Evolutionary conservation across 164 flowering plant species (phyloP).

Genomic region (Magnolia kwangsiensis): DNA sequence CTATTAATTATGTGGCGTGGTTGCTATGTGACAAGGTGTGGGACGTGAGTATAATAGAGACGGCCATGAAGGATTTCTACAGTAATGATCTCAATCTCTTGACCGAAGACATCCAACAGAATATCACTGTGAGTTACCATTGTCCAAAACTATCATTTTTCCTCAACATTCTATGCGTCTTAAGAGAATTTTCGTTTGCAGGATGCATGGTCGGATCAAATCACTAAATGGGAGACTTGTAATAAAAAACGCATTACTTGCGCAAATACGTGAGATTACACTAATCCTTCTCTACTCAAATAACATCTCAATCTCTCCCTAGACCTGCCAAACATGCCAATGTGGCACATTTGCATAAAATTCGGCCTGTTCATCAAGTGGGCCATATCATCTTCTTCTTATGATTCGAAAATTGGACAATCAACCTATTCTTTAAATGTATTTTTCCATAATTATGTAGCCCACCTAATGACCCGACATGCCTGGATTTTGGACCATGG

Average conservation of each 20-base stretch:
- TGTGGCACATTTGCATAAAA: not conserved
- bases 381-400: too few relatives aligned
- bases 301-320: too few relatives aligned
- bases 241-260: not conserved
- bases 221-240: conserved; percentile 5
- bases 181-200: not conserved
- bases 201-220: conserved; percentile 9
- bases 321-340: not conserved
- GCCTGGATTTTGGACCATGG: too few relatives aligned
- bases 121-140: not conserved
- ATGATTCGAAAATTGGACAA: too few relatives aligned
- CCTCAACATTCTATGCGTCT: not conserved
- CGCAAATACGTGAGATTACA: not conserved
- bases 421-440: too few relatives aligned
- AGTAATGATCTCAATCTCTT: not conserved
- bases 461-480: too few relatives aligned
- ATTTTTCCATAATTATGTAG: too few relatives aligned
- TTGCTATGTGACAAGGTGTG: not conserved
- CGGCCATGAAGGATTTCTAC: conserved; percentile 8
- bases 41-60: conserved; percentile 5
- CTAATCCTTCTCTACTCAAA: not conserved
- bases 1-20: not conserved
- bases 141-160: not conserved
- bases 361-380: too few relatives aligned
- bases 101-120: not conserved